These are phyloP conservation scores for Corchorus capsularis DNA, from an alignment of 345 rosid species.

Conservation along the genomic window DNA sequence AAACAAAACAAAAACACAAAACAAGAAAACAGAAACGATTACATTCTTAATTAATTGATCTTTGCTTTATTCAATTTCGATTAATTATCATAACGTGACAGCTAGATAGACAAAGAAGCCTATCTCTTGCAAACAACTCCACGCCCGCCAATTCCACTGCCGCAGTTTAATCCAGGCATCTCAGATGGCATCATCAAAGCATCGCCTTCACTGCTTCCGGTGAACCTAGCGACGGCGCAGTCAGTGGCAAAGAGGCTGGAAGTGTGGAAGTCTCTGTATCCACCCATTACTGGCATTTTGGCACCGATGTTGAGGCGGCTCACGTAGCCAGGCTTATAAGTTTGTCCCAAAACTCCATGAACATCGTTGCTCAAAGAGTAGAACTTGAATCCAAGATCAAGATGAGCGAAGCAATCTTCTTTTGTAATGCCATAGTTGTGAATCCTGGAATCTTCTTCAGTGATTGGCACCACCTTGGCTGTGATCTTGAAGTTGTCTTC, in stretches of 20 bases:
- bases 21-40: too few species aligned
- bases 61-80: too few species aligned
- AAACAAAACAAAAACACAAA: too few species aligned
- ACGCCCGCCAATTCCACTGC: slow-evolving; percentile 46
- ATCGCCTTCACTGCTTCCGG: slow-evolving; percentile 9
- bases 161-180: slow-evolving; percentile 46
- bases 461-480: slow-evolving; percentile 55
- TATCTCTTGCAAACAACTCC: slow-evolving; percentile 62
- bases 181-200: slow-evolving; percentile 19
- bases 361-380: slow-evolving; percentile 46
- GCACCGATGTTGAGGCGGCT: slow-evolving; percentile 58
- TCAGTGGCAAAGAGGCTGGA: slow-evolving; percentile 52
- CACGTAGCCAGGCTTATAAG: slow-evolving; percentile 51
- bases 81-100: neutral
- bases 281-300: slow-evolving; percentile 68
- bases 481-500: slow-evolving; percentile 48
- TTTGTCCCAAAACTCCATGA: slow-evolving; percentile 62
- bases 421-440: slow-evolving; percentile 52
- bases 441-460: slow-evolving; percentile 54
- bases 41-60: too few species aligned
- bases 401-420: slow-evolving; percentile 64
- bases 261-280: slow-evolving; percentile 50
- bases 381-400: slow-evolving; percentile 70
- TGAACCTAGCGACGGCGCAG: slow-evolving; percentile 48
- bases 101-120: neutral